Conservation (phyloP, 257 asterid species). For the Cynanchum wilfordii region DNA sequence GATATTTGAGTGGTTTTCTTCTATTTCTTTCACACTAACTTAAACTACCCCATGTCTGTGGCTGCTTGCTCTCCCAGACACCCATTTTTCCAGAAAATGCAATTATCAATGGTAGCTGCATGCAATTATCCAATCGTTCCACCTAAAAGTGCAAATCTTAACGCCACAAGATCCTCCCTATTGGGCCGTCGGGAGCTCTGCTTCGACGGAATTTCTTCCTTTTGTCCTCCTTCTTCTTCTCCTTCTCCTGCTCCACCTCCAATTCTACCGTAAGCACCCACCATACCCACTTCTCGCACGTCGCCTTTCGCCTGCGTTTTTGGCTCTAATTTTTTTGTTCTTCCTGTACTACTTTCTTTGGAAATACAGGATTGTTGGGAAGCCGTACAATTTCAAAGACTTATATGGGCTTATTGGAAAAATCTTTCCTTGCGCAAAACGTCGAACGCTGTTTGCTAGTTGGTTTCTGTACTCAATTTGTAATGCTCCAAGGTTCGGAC, state of each 20-base stretch:
- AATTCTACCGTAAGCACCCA: slow-evolving; percentile 30
- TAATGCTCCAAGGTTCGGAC: slow-evolving; percentile 77
- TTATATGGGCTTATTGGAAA: slow-evolving; percentile 28
- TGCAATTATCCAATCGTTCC: not conserved
- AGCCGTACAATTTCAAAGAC: slow-evolving; percentile 21
- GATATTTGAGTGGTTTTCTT: not conserved
- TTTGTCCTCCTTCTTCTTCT: slow-evolving; percentile 12
- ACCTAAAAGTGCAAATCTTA: not conserved
- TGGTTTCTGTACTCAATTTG: slow-evolving; percentile 42
- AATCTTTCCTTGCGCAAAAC: slow-evolving; percentile 31
- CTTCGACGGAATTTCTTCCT: slow-evolving; percentile 40
- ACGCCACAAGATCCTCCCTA: slow-evolving; percentile 16
- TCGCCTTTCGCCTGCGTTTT: not conserved
- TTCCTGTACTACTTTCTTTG: not conserved
- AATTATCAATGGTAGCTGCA: not conserved
- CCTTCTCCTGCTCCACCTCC: slow-evolving; percentile 27
- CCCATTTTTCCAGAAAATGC: slow-evolving; percentile 8
- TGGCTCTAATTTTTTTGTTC: slow-evolving; percentile 4
- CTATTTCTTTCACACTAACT: not conserved
- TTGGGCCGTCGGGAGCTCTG: slow-evolving; percentile 84
- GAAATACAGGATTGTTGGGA: slow-evolving; percentile 30
- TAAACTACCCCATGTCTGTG: too few relatives aligned
- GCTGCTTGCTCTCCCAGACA: too few relatives aligned
- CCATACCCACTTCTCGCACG: not conserved
- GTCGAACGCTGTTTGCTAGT: slow-evolving; percentile 59